phyloP scores from a whole-genome alignment of 768 basidiomycete genomes.

The Pholiota conissans region DNA sequence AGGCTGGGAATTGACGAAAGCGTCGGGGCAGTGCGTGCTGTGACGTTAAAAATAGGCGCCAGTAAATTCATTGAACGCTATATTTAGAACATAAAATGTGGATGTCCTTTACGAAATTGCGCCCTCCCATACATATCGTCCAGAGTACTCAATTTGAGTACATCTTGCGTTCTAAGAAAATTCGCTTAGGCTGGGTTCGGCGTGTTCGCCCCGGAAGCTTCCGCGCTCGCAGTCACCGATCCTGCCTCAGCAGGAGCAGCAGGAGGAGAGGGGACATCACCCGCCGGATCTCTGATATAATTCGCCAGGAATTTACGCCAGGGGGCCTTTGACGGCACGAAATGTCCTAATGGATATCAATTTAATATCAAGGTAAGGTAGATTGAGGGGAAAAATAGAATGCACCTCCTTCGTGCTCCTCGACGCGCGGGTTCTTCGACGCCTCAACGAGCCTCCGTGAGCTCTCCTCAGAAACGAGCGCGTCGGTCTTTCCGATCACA shows the following conservation, averaged over 20 bases:
- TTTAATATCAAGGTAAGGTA: background rate
- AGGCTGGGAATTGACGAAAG: too few species aligned
- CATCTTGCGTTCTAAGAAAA: too few species aligned
- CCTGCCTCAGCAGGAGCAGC: constrained; percentile 18
- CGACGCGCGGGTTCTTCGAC: constrained; percentile 61
- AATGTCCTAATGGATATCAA: constrained; percentile 57
- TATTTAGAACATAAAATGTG: too few species aligned
- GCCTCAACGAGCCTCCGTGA: constrained; percentile 54
- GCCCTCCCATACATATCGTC: too few species aligned
- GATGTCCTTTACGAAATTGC: too few species aligned
- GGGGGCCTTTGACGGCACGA: constrained; percentile 73
- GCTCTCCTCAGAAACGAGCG: constrained; percentile 72
- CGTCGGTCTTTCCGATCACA: constrained; percentile 74
- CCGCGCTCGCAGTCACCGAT: background rate
- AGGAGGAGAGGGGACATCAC: constrained; percentile 45
- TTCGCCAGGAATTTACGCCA: constrained; percentile 77
- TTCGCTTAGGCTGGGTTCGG: background rate
- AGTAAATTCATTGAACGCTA: too few species aligned
- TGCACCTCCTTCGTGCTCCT: constrained; percentile 80
- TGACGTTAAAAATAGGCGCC: too few species aligned
- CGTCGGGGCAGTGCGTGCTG: too few species aligned
- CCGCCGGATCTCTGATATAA: constrained; percentile 57
- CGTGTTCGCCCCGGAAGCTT: background rate
- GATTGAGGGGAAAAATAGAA: background rate
- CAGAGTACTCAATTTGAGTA: too few species aligned